phyloP scores from a whole-genome alignment of 2,329 filamentous ascomycete genomes.

The Lizonia empirigonia region DNA sequence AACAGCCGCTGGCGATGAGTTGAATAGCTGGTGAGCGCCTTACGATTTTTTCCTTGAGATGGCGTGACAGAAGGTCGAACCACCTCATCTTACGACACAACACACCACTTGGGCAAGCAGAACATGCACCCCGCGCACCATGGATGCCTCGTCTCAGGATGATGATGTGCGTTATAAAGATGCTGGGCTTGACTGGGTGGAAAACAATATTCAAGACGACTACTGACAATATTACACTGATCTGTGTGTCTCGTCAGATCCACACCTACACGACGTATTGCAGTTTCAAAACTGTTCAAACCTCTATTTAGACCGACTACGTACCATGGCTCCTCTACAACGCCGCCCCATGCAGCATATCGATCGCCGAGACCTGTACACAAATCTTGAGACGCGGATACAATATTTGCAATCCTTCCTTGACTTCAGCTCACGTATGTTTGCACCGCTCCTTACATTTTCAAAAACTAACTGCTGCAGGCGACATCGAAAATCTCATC shows the following conservation, averaged over 20 bases:
- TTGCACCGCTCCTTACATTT: background rate
- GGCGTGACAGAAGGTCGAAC: slow-evolving; percentile 28
- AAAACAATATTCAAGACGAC: background rate
- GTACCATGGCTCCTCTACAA: slow-evolving; percentile 33
- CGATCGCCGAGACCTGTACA: slow-evolving; percentile 73
- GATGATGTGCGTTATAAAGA: slow-evolving; percentile 13
- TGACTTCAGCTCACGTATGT: slow-evolving; percentile 72
- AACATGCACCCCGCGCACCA: slow-evolving; percentile 1
- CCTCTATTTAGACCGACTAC: background rate
- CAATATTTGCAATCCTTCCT: slow-evolving; percentile 77
- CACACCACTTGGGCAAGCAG: slow-evolving; percentile 20
- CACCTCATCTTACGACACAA: slow-evolving; percentile 30
- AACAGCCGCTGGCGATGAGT: background rate
- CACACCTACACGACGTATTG: background rate
- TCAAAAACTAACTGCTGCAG: slow-evolving; percentile 36
- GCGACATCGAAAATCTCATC: slow-evolving; percentile 73
- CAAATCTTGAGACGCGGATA: slow-evolving; percentile 70
- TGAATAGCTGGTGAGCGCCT: background rate
- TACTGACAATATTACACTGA: background rate
- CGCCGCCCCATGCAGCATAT: slow-evolving; percentile 61
- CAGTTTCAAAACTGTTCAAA: background rate
- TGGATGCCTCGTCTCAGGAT: background rate
- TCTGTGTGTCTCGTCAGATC: background rate
- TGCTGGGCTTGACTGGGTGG: background rate
- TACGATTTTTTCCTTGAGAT: slow-evolving; percentile 6